Percentiles rank a stretch among this genome's conserved stretches.
Evolutionary conservation across 345 rosid species (phyloP).

Genomic region (Citrus sinensis): DNA sequence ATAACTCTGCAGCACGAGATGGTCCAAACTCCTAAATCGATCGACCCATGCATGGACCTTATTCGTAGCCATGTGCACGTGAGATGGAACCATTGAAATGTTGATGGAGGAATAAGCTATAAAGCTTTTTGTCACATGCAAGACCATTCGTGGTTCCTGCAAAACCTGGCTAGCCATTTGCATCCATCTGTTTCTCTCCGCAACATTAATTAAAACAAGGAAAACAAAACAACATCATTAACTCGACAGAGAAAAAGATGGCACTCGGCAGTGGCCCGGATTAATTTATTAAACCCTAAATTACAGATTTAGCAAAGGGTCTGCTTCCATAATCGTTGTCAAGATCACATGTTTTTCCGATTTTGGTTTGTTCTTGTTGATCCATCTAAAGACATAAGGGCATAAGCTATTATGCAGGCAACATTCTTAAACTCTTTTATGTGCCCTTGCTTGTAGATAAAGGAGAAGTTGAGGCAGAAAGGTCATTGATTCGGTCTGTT

Average conservation of each 20-base stretch:
- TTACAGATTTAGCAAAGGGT: not conserved
- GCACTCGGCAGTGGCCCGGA: too few relatives aligned
- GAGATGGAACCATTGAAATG: not conserved
- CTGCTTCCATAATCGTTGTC: slow-evolving; percentile 25
- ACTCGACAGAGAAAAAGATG: slow-evolving; percentile 4
- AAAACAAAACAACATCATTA: slow-evolving; percentile 6
- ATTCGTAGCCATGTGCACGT: not conserved
- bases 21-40: not conserved
- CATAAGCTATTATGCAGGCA: slow-evolving; percentile 18
- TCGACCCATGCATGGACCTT: not conserved
- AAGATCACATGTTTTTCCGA: slow-evolving; percentile 28
- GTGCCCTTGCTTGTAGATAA: not conserved
- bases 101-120: not conserved
- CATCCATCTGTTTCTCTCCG: not conserved
- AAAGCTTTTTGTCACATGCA: not conserved
- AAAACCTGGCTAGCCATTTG: not conserved
- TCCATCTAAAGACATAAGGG: slow-evolving; percentile 8
- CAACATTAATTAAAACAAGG: not conserved
- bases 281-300: not conserved
- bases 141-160: not conserved
- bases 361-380: slow-evolving; percentile 19
- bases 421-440: slow-evolving; percentile 4
- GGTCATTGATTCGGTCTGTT: slow-evolving; percentile 16
- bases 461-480: slow-evolving; percentile 18
- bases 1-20: not conserved